Percentiles rank a stretch among this genome's conserved stretches.
phyloP scores from a whole-genome alignment of 768 basidiomycete genomes.

The Rhodosporidiobolus odoratus region DNA sequence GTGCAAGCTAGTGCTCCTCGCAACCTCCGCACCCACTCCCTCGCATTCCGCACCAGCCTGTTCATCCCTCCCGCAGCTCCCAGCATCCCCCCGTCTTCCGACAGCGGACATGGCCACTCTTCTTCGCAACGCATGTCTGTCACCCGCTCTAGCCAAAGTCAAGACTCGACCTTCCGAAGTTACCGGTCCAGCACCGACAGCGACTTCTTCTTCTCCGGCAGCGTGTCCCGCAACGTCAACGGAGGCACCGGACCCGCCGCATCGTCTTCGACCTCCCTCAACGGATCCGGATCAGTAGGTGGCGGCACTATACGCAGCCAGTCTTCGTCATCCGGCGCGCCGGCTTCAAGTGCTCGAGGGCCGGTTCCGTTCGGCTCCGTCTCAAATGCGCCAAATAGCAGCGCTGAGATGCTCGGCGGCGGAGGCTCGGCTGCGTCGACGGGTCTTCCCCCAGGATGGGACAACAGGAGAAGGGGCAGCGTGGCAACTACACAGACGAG shows the following conservation, averaged over 20 bases:
- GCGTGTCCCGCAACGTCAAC: background rate
- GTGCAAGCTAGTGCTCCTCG: conserved; percentile 21
- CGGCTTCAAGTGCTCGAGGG: background rate
- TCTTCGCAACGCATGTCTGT: background rate
- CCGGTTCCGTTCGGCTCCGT: background rate
- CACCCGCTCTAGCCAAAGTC: conserved; percentile 2
- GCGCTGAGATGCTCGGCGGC: background rate
- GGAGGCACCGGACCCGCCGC: background rate
- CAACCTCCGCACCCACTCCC: conserved; percentile 13
- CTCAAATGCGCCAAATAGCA: background rate
- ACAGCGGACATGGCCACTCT: background rate
- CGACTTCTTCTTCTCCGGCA: conserved; percentile 37
- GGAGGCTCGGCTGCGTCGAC: background rate
- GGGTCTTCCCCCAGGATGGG: conserved; percentile 28
- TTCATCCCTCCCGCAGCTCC: background rate
- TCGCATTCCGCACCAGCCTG: conserved; percentile 21
- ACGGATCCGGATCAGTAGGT: background rate
- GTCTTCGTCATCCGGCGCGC: background rate
- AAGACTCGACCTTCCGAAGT: conserved; percentile 9
- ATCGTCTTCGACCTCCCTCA: conserved; percentile 12
- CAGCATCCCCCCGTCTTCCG: background rate
- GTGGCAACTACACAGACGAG: conserved; percentile 14
- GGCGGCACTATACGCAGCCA: conserved; percentile 8
- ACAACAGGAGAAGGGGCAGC: conserved; percentile 15
- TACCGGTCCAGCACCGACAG: conserved; percentile 33